Evolutionary conservation across 306 rosid species (phyloP).

Genomic region (Vigna angularis): DNA sequence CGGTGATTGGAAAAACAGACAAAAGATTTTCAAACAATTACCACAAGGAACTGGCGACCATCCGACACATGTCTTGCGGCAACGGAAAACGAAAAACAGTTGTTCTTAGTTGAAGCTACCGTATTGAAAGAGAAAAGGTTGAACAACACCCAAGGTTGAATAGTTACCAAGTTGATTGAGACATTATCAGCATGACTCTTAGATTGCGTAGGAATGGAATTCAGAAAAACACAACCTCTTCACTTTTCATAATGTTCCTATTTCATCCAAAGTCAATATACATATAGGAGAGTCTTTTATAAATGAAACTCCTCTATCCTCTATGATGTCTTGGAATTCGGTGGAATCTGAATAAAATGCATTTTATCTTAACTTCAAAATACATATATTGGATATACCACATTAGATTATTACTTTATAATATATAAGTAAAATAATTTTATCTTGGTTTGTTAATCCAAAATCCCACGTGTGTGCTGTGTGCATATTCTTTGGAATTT

Average conservation of each 20-base stretch:
- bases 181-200: background rate
- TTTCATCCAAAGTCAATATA: too few relatives aligned
- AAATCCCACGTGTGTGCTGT: background rate
- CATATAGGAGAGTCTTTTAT: too few relatives aligned
- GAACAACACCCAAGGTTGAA: background rate
- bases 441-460: background rate
- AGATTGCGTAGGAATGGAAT: background rate
- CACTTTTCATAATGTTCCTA: too few relatives aligned
- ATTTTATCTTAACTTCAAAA: too few relatives aligned
- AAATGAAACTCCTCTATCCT: too few relatives aligned
- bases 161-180: background rate
- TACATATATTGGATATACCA: too few relatives aligned
- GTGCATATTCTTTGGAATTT: background rate
- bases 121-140: background rate
- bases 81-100: background rate
- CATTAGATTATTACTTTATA: too few relatives aligned
- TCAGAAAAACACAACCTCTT: too few relatives aligned
- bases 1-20: background rate
- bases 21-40: background rate
- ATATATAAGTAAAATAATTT: too few relatives aligned
- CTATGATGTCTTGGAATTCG: too few relatives aligned
- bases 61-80: background rate
- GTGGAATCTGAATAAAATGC: too few relatives aligned
- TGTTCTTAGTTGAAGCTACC: background rate
- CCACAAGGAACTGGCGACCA: background rate